Base-by-base conservation (phyloP, 2,329 filamentous ascomycete genomes). In the Exophiala calicioides region DNA sequence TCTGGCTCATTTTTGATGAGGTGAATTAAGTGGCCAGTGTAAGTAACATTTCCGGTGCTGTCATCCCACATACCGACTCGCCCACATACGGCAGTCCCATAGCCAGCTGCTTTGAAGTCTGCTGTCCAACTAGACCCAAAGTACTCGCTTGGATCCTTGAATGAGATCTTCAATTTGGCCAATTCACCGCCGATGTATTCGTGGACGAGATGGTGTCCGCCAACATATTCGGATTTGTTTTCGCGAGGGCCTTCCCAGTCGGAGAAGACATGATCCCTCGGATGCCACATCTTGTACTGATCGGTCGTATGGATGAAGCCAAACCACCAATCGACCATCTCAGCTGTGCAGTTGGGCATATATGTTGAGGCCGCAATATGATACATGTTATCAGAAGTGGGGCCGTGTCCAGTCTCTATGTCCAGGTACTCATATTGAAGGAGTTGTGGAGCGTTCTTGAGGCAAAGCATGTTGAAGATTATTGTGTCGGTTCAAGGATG, bases 271-370 rank as follows among this genome's bases (percentile, higher is more conserved):
- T 15, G 36, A 16, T 16, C 10, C 15, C 18, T 9, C 7, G 24
- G 21, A 30, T n/a, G 7, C 18, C 1, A 18, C 9, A 4, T 19
- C 9, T 4, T 21, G 13, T 33, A 33, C 7, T 33, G 45, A 16
- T 53, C 27, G 12, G 24, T 19, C 4, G 50, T 55, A 21, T 41
- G 29, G 15, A 52, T 44, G 19, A 24, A 50, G 10, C 34, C 52
- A 36, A 53, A 55, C 34, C 52, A 55, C 44, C 52, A 56, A 18
- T 46, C 48, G 10, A 53, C n/a, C n/a, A n/a, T n/a, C n/a, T 39
- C 52, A 50, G 46, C 30, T 23, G 42, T 31, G 21, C 39, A 50
- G 29, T 31, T 20, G 26, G n/a, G 13, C 48, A 56, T 55, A 23
- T 46, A 47, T 13, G 44, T 55, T 19, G 39, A 50, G 13, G 53